phyloP scores from a whole-genome alignment of 768 basidiomycete genomes.

The Tricholoma matsutake region DNA sequence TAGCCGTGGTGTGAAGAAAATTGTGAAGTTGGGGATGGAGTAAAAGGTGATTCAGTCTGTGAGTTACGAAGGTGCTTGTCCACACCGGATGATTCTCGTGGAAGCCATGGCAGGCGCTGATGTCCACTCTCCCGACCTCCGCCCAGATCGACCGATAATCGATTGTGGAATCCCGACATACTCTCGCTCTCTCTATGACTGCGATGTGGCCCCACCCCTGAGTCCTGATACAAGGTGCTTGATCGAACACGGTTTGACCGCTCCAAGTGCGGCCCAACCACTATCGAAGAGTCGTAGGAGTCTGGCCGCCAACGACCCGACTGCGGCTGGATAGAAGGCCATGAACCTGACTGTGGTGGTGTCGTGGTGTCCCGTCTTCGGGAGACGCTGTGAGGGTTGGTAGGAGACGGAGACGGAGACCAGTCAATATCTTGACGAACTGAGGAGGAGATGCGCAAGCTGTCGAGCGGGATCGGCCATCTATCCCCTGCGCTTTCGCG shows the following conservation, averaged over 20 bases:
- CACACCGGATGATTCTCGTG: constrained; percentile 30
- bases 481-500: constrained; percentile 24
- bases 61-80: constrained; percentile 32
- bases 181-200: constrained; percentile 27
- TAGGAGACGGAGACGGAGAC: constrained; percentile 24
- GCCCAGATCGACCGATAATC: constrained; percentile 23
- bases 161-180: constrained; percentile 23
- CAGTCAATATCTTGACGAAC: constrained; percentile 20
- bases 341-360: constrained; percentile 29
- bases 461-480: constrained; percentile 29
- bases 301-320: constrained; percentile 39
- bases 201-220: constrained; percentile 21
- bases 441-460: constrained; percentile 24
- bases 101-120: constrained; percentile 38
- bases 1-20: constrained; percentile 37
- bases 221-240: constrained; percentile 35
- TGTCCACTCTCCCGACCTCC: constrained; percentile 28
- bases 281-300: constrained; percentile 26
- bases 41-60: constrained; percentile 28
- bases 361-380: constrained; percentile 31
- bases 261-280: constrained; percentile 28
- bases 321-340: constrained; percentile 36
- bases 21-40: constrained; percentile 34
- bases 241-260: constrained; percentile 29
- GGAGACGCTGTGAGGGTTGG: constrained; percentile 21